Conservation (phyloP, 164 flowering plant genomes). For the Annona squamosa region DNA sequence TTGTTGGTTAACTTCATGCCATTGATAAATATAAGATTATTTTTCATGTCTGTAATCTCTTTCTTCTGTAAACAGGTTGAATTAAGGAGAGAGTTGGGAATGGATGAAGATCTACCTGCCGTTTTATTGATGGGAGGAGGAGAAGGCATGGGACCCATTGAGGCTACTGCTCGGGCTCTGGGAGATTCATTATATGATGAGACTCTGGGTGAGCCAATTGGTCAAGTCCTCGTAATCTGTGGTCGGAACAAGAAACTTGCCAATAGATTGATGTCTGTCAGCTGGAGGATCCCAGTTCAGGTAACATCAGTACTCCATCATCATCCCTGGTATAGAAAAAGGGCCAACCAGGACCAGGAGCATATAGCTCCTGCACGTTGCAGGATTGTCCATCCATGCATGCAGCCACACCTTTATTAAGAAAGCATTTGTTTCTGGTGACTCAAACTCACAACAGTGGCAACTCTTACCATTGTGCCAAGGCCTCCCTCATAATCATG, state of each 20-base stretch:
- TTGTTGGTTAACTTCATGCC: neutral
- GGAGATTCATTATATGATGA: constrained; percentile 71
- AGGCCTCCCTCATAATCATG: too few relatives aligned
- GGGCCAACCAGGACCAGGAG: too few relatives aligned
- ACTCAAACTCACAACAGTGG: too few relatives aligned
- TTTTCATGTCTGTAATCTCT: neutral
- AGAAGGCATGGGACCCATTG: constrained; percentile 99
- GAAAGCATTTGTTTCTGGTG: too few relatives aligned
- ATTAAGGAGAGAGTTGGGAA: constrained; percentile 73
- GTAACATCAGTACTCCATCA: constrained; percentile 23
- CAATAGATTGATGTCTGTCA: constrained; percentile 47
- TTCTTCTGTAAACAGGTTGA: constrained; percentile 36
- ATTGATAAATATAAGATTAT: neutral
- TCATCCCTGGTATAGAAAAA: too few relatives aligned
- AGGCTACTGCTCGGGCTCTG: constrained; percentile 90
- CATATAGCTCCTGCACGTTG: too few relatives aligned
- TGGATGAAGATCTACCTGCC: constrained; percentile 91
- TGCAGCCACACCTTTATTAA: too few relatives aligned
- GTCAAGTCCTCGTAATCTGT: constrained; percentile 88
- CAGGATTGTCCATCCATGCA: too few relatives aligned
- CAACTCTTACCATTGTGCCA: too few relatives aligned
- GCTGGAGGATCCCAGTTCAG: constrained; percentile 95
- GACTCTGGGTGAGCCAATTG: constrained; percentile 54
- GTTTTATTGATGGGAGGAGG: constrained; percentile 98
- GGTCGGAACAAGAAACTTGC: constrained; percentile 90